Evolutionary conservation across 352 stramenopile genomes (phyloP).

Genomic region (Globisporangium takayamanum): DNA sequence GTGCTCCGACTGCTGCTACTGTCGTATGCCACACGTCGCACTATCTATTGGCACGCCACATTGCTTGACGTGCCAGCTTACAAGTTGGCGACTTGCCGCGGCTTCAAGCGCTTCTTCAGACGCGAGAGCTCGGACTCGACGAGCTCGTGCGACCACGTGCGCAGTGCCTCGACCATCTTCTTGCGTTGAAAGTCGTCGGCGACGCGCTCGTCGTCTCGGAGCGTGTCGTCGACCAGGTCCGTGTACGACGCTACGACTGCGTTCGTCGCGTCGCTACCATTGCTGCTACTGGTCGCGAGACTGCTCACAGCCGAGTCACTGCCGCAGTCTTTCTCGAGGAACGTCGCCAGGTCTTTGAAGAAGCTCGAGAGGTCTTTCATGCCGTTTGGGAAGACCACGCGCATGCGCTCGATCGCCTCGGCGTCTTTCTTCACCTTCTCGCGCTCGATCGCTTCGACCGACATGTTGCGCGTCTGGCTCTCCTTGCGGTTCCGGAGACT

Average conservation of each 20-base stretch:
- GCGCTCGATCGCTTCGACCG: constrained; percentile 44
- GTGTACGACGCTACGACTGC: constrained; percentile 18
- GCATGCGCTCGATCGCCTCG: constrained; percentile 72
- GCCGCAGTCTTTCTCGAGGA: constrained; percentile 49
- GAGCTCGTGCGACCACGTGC: constrained; percentile 64
- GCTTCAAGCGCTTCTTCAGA: constrained; percentile 69
- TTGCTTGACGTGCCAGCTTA: constrained; percentile 10
- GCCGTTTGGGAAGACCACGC: constrained; percentile 54
- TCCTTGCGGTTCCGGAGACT: constrained; percentile 77
- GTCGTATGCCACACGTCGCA: too few species aligned
- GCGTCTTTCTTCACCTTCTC: constrained; percentile 66
- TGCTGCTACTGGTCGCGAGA: not conserved
- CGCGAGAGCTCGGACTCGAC: constrained; percentile 57
- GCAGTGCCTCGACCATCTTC: constrained; percentile 71
- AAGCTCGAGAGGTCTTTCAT: constrained; percentile 68
- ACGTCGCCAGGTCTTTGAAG: constrained; percentile 72
- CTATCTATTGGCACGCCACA: too few species aligned
- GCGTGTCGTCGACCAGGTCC: constrained; percentile 30
- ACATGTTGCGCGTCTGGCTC: constrained; percentile 43
- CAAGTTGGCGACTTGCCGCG: constrained; percentile 43
- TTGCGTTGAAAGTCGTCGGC: constrained; percentile 63
- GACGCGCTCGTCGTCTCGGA: constrained; percentile 24
- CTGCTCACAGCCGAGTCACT: not conserved
- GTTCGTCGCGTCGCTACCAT: constrained; percentile 5
- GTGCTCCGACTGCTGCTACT: not conserved